Base-by-base conservation (phyloP, 148 eudicot species). In the Persicaria maculosa region DNA sequence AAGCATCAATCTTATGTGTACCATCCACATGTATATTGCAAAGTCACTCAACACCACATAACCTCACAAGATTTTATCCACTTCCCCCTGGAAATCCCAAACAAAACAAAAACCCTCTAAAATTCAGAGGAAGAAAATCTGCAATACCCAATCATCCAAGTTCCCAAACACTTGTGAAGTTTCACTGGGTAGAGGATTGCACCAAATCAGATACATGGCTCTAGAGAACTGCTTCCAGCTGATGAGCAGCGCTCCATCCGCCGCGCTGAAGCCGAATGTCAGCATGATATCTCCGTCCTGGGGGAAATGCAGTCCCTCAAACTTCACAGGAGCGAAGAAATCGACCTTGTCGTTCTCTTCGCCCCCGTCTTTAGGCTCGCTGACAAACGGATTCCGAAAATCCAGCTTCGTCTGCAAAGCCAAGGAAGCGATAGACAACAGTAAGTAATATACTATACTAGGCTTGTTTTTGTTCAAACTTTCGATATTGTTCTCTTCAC, bases 381-480 rank as follows among this genome's bases (percentile, higher is more conserved):
- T 20, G 8, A 69, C 53, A 19, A 71, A 71, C 73, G 9, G 50
- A 19, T 16, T 20, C 0, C 4, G 73, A 71, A 71, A 15, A 48
- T 78, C 80, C 5, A 75, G 80, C 81, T 54, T 86, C 78, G 80
- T 83, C 14, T 88, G 88, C 80, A 83, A 80, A 75, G 87, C 88
- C 59, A 76, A 80, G n/a, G 82, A 85, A 76, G 90, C 90, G 45
- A 74, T 85, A 0, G 79, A 76, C 76, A 76, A 82, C 86, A 90
- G 92, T 88, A 61, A 22, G 73, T 50, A 4, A 19, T 3, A 36
- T 53, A 5, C 7, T 7, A n/a, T n/a, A n/a, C 4, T 52, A 52
- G 57, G 57, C 14, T 19, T 31, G 45, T 4, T 5, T 47, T 43
- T 44, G 17, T 31, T 52, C n/a, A 9, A 3, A 9, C n/a, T 52